phyloP scores from a whole-genome alignment of 805 yeast species.

The Brettanomyces bruxellensis region DNA sequence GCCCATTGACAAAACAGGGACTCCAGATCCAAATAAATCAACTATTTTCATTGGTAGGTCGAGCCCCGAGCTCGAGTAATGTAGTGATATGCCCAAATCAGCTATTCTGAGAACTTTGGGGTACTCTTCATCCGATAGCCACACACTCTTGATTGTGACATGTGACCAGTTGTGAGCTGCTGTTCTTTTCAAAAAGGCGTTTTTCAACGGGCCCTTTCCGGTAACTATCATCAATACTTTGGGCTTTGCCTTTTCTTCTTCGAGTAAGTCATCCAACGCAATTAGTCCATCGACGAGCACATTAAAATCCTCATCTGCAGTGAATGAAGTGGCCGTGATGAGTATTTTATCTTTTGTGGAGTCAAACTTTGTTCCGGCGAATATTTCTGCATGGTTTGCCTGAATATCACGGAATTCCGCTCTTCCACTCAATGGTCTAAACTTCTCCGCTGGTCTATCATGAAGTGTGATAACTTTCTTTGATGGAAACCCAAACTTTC shows the following conservation, averaged over 20 bases:
- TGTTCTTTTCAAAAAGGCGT: conserved; percentile 27
- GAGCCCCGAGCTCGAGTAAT: conserved; percentile 83
- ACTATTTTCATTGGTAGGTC: conserved; percentile 97
- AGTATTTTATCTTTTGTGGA: conserved; percentile 46
- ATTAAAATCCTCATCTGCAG: conserved; percentile 87
- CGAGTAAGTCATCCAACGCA: conserved; percentile 37
- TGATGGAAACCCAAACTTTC: conserved; percentile 43
- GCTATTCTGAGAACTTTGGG: conserved; percentile 68
- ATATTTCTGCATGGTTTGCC: conserved; percentile 25
- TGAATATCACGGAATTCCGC: conserved; percentile 24
- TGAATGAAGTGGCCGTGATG: conserved; percentile 85
- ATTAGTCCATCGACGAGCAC: conserved; percentile 62
- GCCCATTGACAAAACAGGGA: conserved; percentile 75
- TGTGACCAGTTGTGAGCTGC: conserved; percentile 28
- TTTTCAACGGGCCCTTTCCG: conserved; percentile 86
- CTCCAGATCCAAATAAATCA: conserved; percentile 92
- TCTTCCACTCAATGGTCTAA: conserved; percentile 38
- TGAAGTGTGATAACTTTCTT: conserved; percentile 56
- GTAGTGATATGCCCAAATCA: conserved; percentile 85
- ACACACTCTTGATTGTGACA: conserved; percentile 52
- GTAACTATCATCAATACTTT: conserved; percentile 72
- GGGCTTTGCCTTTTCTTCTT: conserved; percentile 25
- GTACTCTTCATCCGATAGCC: conserved; percentile 76
- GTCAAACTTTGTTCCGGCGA: conserved; percentile 14
- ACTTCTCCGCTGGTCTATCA: conserved; percentile 76